These are phyloP conservation scores for Candida multigemmis DNA, from an alignment of 805 yeast genomes.

Conservation along the genomic window DNA sequence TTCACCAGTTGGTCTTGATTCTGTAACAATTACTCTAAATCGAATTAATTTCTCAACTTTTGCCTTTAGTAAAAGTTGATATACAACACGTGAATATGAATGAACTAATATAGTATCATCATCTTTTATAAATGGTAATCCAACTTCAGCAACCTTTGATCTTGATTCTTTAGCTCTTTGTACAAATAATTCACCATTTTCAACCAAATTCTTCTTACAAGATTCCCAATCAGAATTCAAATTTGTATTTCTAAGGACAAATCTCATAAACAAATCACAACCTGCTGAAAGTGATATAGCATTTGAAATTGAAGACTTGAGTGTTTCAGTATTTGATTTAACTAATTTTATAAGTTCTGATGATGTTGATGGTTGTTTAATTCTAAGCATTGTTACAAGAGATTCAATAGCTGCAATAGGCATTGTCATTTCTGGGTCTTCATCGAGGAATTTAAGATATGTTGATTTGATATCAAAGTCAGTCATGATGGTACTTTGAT, in stretches of 20 bases:
- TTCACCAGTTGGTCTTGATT: conserved; percentile 78
- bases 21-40: conserved; percentile 87
- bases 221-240: conserved; percentile 92
- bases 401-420: conserved; percentile 98
- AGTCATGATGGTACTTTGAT: conserved; percentile 4
- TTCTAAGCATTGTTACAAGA: conserved; percentile 70
- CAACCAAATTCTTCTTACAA: conserved; percentile 78
- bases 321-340: conserved; percentile 62
- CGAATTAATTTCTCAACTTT: conserved; percentile 63
- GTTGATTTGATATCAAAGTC: conserved; percentile 73
- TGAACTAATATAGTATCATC: conserved; percentile 88
- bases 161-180: conserved; percentile 88
- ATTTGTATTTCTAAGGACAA: conserved; percentile 83
- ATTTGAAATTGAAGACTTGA: conserved; percentile 77
- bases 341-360: conserved; percentile 83
- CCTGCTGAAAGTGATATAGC: conserved; percentile 95
- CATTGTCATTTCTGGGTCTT: conserved; percentile 96
- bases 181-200: conserved; percentile 86
- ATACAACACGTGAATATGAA: conserved; percentile 86
- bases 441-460: conserved; percentile 71
- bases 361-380: conserved; percentile 85
- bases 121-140: conserved; percentile 83
- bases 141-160: conserved; percentile 77
- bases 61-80: conserved; percentile 66
- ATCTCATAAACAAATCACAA: conserved; percentile 91